Conservation (phyloP, 2,329 filamentous ascomycete genomes). For the Aspergillus quadricinctus region DNA sequence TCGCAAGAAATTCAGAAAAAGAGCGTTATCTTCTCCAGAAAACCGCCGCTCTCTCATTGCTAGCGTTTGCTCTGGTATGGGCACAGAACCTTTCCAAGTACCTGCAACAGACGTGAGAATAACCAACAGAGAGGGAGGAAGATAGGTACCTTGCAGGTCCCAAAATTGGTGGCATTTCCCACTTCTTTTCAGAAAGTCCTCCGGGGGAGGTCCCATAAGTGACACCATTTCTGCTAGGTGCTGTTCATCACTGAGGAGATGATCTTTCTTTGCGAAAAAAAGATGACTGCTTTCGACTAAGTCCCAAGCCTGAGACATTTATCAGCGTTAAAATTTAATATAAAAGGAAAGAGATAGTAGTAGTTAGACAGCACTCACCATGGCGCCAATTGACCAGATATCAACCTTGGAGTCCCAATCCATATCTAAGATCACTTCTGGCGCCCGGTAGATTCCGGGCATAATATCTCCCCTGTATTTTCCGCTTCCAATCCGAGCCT, state of each 20-base stretch:
- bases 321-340: not conserved
- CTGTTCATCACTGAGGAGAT: conserved; percentile 12
- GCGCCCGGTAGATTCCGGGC: conserved; percentile 27
- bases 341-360: too few relatives aligned
- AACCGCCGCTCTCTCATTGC: conserved; percentile 21
- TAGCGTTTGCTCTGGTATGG: conserved; percentile 23
- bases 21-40: conserved; percentile 19
- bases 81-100: conserved; percentile 22
- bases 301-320: conserved; percentile 13
- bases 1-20: conserved; percentile 27
- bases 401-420: conserved; percentile 27
- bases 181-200: conserved; percentile 12
- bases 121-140: not conserved
- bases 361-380: too few relatives aligned
- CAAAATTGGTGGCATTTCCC: conserved; percentile 9
- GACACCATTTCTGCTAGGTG: conserved; percentile 22
- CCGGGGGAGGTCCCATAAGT: conserved; percentile 17
- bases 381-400: conserved; percentile 27
- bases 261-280: conserved; percentile 13
- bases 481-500: conserved; percentile 17
- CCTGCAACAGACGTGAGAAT: conserved; percentile 12
- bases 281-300: conserved; percentile 10
- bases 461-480: conserved; percentile 20
- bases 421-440: conserved; percentile 30
- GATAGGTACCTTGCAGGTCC: conserved; percentile 13